Percentiles rank a stretch among this genome's conserved stretches.
Evolutionary conservation across 306 rosid genomes (phyloP).

Genomic region (Hylodesmum podocarpum): DNA sequence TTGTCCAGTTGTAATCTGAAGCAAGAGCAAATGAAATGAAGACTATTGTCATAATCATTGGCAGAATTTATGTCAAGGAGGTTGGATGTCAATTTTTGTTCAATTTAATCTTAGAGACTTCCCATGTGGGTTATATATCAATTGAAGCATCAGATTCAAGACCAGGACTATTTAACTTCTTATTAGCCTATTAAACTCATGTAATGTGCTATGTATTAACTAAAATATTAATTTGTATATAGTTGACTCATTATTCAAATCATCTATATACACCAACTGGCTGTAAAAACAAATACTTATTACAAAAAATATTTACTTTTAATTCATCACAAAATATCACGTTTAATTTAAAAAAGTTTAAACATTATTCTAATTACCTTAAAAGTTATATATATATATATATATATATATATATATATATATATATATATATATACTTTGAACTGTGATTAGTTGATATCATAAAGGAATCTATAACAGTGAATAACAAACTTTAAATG

Average conservation of each 20-base stretch:
- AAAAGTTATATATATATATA: no score
- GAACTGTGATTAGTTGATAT: no score
- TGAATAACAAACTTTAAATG: no score
- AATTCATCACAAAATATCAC: no score
- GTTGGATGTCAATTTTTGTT: constrained; percentile 4
- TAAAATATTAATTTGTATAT: background rate
- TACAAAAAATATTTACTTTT: no score
- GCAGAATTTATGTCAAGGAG: background rate
- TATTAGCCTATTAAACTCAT: background rate
- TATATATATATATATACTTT: no score
- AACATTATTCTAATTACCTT: no score
- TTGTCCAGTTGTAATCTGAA: background rate
- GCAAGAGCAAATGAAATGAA: background rate
- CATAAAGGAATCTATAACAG: no score
- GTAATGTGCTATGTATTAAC: background rate
- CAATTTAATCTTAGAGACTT: background rate
- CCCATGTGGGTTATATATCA: constrained; percentile 34
- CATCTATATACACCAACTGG: no score
- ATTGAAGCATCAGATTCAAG: background rate
- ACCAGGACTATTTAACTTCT: background rate
- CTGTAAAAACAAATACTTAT: no score
- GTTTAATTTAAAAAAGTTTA: no score
- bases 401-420: no score
- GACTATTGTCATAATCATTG: constrained; percentile 30
- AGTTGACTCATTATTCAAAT: background rate